Evolutionary conservation across 306 rosid species (phyloP).

Genomic region (Prunus padus): DNA sequence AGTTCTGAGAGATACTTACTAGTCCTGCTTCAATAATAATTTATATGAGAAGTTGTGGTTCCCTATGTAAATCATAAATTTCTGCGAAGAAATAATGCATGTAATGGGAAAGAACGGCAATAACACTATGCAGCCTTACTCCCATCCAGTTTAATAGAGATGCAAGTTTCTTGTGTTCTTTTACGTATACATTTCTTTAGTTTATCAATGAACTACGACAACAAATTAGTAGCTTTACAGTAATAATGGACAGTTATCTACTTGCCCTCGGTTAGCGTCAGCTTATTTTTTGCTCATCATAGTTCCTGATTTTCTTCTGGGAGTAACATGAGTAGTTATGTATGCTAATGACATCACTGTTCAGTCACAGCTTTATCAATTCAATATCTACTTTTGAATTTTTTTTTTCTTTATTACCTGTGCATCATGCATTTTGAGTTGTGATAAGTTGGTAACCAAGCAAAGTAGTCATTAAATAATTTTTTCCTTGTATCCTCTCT

Average conservation of each 20-base stretch:
- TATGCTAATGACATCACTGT: neutral
- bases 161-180: neutral
- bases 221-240: neutral
- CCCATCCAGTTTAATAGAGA: neutral
- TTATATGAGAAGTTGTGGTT: neutral
- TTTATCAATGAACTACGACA: neutral
- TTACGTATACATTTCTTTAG: neutral
- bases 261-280: neutral
- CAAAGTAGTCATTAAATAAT: neutral
- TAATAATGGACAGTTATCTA: neutral
- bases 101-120: neutral
- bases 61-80: neutral
- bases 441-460: neutral
- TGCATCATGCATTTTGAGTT: neutral
- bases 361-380: neutral
- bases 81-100: neutral
- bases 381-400: neutral
- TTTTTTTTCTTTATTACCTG: neutral
- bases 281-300: neutral
- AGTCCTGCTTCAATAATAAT: neutral
- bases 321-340: neutral
- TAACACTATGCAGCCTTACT: neutral
- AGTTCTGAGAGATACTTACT: neutral
- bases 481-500: neutral
- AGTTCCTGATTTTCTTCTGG: neutral